Conservation (phyloP, 2,329 filamentous ascomycete species). For the Arthrobotrys iridis region DNA sequence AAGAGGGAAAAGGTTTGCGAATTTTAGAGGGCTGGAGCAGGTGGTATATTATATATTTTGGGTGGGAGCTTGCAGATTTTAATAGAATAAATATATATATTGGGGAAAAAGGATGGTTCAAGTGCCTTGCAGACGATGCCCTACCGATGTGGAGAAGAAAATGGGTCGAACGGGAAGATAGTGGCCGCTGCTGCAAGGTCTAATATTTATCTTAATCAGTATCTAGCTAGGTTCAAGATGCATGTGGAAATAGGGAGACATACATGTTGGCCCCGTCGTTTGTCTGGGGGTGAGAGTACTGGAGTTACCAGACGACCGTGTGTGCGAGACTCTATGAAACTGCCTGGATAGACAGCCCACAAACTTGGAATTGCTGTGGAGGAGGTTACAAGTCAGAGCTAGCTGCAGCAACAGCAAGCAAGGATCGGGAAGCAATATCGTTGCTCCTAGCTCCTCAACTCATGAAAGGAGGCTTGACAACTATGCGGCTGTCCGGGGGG, state of each 20-base stretch:
- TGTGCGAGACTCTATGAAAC: too few relatives aligned
- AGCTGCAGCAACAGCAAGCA: conserved; percentile 40
- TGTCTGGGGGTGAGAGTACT: conserved; percentile 10
- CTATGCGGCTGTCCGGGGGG: neutral
- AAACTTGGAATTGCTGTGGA: conserved; percentile 10
- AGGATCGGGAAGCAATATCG: conserved; percentile 30
- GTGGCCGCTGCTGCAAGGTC: conserved; percentile 31
- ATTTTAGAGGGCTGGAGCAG: neutral
- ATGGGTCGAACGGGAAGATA: conserved; percentile 24
- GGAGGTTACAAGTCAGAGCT: conserved; percentile 18
- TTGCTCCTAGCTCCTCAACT: conserved; percentile 34
- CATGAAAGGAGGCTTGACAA: conserved; percentile 26
- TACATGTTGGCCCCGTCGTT: conserved; percentile 21
- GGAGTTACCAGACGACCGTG: conserved; percentile 3
- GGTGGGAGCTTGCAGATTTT: conserved; percentile 8
- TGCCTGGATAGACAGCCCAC: conserved; percentile 3
- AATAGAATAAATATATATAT: conserved; percentile 12
- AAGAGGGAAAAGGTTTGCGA: neutral
- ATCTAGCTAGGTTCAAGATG: conserved; percentile 28
- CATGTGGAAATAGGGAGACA: conserved; percentile 38
- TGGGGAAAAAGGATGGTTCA: conserved; percentile 16
- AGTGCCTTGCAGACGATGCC: conserved; percentile 47
- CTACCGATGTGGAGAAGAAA: conserved; percentile 34
- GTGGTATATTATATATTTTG: conserved; percentile 22
- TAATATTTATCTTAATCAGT: conserved; percentile 36